Evolutionary conservation across 345 rosid species (phyloP), one percentile per base, ranked within the genome.

Genomic region (Eucalyptus marginata): DNA sequence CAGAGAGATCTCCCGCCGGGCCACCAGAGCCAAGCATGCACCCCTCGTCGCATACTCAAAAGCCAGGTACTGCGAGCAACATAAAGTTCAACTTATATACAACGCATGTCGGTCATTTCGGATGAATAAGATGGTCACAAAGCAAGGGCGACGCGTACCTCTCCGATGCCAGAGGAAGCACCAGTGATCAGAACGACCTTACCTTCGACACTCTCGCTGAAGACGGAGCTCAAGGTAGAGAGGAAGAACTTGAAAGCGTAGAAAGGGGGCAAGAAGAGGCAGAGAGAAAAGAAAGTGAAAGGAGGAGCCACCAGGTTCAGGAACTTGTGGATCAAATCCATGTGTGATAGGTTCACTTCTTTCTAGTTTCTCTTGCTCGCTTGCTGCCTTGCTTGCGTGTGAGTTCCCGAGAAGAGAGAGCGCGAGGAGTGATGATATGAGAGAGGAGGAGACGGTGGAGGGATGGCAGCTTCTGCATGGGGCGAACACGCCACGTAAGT

Each of bases 21-120:
- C 96, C 50, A 93, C 94, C 27, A 94, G 92, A 56, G 95, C 96
- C 89, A 96, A 89, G 84, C 92, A 90, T 44, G 96, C 96, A 86
- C 96, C 94, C 91, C 91, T 92, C 89, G 59, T 94, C 8, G 95
- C 96, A 24, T 93, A 95, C 91, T 95, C 94, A 52, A 93, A 95
- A 15, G 96, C 96, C 76, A 96, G 62, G 87, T 91, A 90, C 96
- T 94, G 68, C 11, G 56, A 13, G 81, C 81, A 71, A 71, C 25
- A 71, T 0, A 18, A 71, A 43, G 10, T 40, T 3, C 5, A 36
- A 33, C 80, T 64, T 0, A n/a, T 0, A n/a, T 13, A 64, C 76
- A n/a, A 40, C 40, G 33, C 76, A 20, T 2, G 47, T 76, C 27
- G 47, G 83, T 76, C 83, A 40, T 76, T 76, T 36, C 3, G 47